Evolutionary conservation across 139 green algal genomes (phyloP), one percentile per base, ranked within the genome.

Genomic region (Ettlia oleoabundans): DNA sequence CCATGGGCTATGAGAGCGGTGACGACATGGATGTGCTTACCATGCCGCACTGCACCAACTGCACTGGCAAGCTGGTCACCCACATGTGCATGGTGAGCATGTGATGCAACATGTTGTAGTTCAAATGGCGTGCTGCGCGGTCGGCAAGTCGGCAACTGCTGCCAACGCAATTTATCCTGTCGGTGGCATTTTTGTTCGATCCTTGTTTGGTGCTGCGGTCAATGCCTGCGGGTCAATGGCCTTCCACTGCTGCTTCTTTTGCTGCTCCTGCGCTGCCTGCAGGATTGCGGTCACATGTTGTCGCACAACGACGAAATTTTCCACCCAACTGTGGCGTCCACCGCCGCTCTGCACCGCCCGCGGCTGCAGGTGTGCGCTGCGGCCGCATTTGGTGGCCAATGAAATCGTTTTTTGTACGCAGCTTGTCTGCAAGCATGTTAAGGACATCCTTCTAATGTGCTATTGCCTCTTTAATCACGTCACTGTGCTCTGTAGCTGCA

Each of bases 41-140:
- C 13, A 61, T 82, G 69, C 77, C 55, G 35, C 84, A 84, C 67
- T 91, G 87, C 63, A 80, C 74, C 55, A 91, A 91, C 82, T 91
- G 87, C 82, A 88, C 87, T 9, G 82, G 40, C 3, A 41, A 33
- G n/a, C 66, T 87, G 51, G 77, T 65, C 66, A 66, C 51, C 37
- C 40, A 77, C 78, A 68, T 77, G 33, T 84, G 78, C 78, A 77
- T 55, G 78, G 73, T 80, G 73, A 55, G 73, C 47, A 58, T 10
- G 47, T 15, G 15, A 58, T 15, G 47, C 47, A 58, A 10, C 47
- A 15, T 15, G 47, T 58, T 58, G 47, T 15, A n/a, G 47, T 58
- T 58, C 47, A 58, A 58, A 15, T 58, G 15, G n/a, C n/a, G n/a
- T n/a, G n/a, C n/a, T n/a, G n/a, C n/a, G n/a, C n/a, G n/a, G n/a